Evolutionary conservation across 1,139 yeast genomes (phyloP), one percentile per base, ranked within the genome.

Genomic region (Lodderomyces oxycetoniae): DNA sequence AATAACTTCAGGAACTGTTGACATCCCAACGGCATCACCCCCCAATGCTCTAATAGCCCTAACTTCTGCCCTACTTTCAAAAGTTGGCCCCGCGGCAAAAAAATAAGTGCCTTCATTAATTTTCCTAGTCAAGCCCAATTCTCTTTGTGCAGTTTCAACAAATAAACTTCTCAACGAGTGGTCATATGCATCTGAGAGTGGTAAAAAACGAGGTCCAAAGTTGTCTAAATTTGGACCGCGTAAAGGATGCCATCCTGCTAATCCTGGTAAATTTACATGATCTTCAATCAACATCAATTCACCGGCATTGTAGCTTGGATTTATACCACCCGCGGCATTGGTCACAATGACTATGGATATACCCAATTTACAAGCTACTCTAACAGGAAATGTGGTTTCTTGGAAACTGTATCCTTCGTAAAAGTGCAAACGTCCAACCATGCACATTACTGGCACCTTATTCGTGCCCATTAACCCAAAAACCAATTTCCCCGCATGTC

Each of bases 11-110:
- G 98, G 96, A 23, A 89, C 96, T 0, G 97, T 91, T 39, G 95
- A 84, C 98, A 91, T 91, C 3, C 98, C 98, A 4, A 89, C 97
- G 0, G 94, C 86, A 58, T 91, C 96, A 31, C 88, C 96, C 5
- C 97, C 97, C 30, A 84, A 48, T 8, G 66, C 48, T 42, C 77
- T 62, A 31, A 89, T 66, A 70, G 80, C 71, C 40, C 95, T 68
- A n/a, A 83, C 83, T 59, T 91, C 97, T 0, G 97, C 96, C 47
- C 96, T 70, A 5, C 89, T 76, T 61, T 91, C 98, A 55, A 82
- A 91, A 1, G 96, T 86, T 3, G 98, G 97, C 0, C 98, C 98
- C 3, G 93, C 77, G 4, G 83, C 95, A 57, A 75, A 89, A 32
- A 76, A 76, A 50, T 91, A 91, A 1, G 81, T 77, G 20, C 97